These are phyloP conservation scores for Passiflora organensis DNA, from an alignment of 345 rosid genomes.

Conservation along the genomic window DNA sequence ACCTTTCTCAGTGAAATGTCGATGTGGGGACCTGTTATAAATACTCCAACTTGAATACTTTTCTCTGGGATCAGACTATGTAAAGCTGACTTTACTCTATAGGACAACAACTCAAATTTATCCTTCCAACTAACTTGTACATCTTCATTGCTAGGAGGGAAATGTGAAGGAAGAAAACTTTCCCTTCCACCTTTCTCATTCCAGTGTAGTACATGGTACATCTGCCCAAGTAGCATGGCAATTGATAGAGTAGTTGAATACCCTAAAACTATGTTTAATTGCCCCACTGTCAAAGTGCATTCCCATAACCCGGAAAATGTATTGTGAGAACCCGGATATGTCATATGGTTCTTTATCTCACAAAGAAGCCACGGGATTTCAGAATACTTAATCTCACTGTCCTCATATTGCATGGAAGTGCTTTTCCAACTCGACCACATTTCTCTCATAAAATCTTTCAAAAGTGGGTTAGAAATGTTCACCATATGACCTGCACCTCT, in stretches of 20 bases:
- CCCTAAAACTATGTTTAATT: slow-evolving; percentile 49
- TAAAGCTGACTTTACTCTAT: slow-evolving; percentile 39
- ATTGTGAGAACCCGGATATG: slow-evolving; percentile 34
- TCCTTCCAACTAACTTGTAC: slow-evolving; percentile 32
- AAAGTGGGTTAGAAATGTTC: slow-evolving; percentile 25
- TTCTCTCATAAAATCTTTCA: slow-evolving; percentile 47
- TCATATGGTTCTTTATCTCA: slow-evolving; percentile 52
- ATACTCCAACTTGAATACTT: slow-evolving; percentile 56
- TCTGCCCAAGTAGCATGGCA: slow-evolving; percentile 54
- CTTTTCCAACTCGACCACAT: slow-evolving; percentile 66
- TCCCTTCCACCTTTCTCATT: slow-evolving; percentile 22
- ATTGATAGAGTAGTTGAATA: slow-evolving; percentile 47
- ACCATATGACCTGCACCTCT: slow-evolving; percentile 29
- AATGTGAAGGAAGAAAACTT: slow-evolving; percentile 27
- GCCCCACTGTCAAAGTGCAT: slow-evolving; percentile 61
- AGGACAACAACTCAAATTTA: slow-evolving; percentile 32
- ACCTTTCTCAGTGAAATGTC: slow-evolving; percentile 41
- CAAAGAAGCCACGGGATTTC: slow-evolving; percentile 61
- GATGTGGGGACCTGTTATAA: slow-evolving; percentile 65
- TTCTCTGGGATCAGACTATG: slow-evolving; percentile 58
- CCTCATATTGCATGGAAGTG: slow-evolving; percentile 37
- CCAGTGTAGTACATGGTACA: slow-evolving; percentile 38
- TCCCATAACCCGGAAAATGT: slow-evolving; percentile 50
- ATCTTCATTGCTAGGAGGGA: slow-evolving; percentile 23
- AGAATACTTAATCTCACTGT: slow-evolving; percentile 35